Conservation (phyloP, 495 filamentous ascomycete genomes). For the Xylaria curta region DNA sequence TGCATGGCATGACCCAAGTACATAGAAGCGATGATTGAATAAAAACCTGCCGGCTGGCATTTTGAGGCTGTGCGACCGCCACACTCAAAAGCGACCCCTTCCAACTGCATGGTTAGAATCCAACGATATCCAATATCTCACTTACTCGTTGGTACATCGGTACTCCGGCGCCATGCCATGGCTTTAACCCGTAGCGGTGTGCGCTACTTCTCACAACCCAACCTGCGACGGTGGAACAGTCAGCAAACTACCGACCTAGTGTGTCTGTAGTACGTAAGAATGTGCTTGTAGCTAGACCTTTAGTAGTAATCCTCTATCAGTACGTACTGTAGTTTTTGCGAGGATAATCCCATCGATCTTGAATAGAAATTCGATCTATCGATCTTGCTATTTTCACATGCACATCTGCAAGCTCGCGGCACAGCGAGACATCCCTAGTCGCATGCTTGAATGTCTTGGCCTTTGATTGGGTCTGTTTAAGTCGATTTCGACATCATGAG, state of each 20-base stretch:
- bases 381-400: background rate
- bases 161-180: background rate
- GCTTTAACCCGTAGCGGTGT: slow-evolving; percentile 13
- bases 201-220: background rate
- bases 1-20: background rate
- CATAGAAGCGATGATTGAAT: background rate
- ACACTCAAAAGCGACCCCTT: background rate
- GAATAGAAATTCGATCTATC: background rate
- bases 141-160: background rate
- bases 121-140: background rate
- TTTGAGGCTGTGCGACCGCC: slow-evolving; percentile 22
- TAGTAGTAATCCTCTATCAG: slow-evolving; percentile 13
- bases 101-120: background rate
- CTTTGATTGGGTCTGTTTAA: background rate
- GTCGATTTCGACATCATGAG: background rate
- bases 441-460: background rate
- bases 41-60: slow-evolving; percentile 15
- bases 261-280: background rate
- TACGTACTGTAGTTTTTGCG: background rate
- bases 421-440: background rate
- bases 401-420: slow-evolving; percentile 7
- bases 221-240: slow-evolving; percentile 16
- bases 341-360: background rate
- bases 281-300: background rate
- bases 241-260: slow-evolving; percentile 18